Evolutionary conservation across 371 early-diverging fungal genomes (phyloP), one percentile per base, ranked within the genome.

Genomic region (Mucor mucedo): DNA sequence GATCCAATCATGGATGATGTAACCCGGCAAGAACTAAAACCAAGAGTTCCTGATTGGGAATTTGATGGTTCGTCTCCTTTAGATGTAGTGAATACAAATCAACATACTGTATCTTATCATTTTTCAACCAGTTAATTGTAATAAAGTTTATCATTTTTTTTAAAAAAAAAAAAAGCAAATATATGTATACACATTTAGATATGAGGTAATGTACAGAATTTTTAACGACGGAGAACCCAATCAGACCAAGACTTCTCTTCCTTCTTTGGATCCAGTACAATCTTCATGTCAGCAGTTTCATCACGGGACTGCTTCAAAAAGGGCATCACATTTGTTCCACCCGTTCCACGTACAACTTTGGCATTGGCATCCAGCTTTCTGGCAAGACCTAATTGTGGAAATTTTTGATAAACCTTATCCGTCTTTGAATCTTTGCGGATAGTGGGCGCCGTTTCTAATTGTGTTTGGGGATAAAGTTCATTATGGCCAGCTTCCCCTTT

Each of bases 281-380:
- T 59, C 58, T 66, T 71, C 67, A 67, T 71, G 14, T 66, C 71
- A 42, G 55, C 60, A 14, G 90, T 89, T 60, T 89, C 88, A 60
- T 89, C 87, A 8, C 88, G 79, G 4, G 82, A 81, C 64, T 79
- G 84, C 54, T 87, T 86, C 65, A 89, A 80, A 75, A 98, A 98
- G 14, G 95, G 93, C 52, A 96, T 90, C 16, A 96, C 83, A 64
- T 96, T 91, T 3, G 97, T 97, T 32, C 98, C 98, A n/a, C 98
- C 98, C 0, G 98, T 97, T 33, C 98, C 98, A 10, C 91, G 86
- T 8, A 91, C 88, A 11, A 90, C 84, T 29, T 84, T 78, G 2
- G 78, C 66, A 41, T 84, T 72, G 3, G 82, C 83, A 45, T 77
- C 78, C 6, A 86, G 74, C 33, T 68, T 72, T 49, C 87, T 85